phyloP scores from a whole-genome alignment of 768 basidiomycete species.

The Lentinula detonsa region DNA sequence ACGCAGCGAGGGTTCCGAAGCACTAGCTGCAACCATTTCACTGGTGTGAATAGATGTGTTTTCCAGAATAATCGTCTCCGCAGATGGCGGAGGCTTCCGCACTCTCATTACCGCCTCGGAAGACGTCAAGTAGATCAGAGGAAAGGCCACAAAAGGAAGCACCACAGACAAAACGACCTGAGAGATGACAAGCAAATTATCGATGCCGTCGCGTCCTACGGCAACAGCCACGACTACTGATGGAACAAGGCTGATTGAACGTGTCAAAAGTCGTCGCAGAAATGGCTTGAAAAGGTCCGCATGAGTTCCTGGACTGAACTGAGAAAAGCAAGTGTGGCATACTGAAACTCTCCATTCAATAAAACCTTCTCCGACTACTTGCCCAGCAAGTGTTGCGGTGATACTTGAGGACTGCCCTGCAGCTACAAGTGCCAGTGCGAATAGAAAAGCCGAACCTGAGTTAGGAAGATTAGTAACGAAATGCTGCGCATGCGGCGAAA shows the following conservation, averaged over 20 bases:
- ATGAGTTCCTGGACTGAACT: background rate
- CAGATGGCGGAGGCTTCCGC: slow-evolving; percentile 23
- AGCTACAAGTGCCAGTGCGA: slow-evolving; percentile 70
- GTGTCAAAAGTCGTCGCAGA: slow-evolving; percentile 64
- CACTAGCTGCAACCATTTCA: background rate
- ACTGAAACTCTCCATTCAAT: slow-evolving; percentile 67
- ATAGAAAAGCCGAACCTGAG: slow-evolving; percentile 59
- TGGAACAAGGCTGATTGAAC: slow-evolving; percentile 65
- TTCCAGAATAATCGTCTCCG: background rate
- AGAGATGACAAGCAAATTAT: slow-evolving; percentile 65
- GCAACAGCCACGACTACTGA: slow-evolving; percentile 61
- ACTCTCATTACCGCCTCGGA: slow-evolving; percentile 58
- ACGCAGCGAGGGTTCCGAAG: background rate
- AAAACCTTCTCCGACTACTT: slow-evolving; percentile 77
- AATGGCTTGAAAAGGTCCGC: slow-evolving; percentile 32
- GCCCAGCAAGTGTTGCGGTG: slow-evolving; percentile 74
- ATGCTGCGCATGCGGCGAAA: background rate
- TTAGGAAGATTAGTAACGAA: background rate
- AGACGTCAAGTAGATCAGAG: slow-evolving; percentile 64
- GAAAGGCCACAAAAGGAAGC: slow-evolving; percentile 70
- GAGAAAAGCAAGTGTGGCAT: slow-evolving; percentile 7
- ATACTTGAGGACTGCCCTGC: slow-evolving; percentile 76
- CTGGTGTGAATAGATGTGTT: background rate
- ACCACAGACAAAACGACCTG: slow-evolving; percentile 73
- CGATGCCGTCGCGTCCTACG: slow-evolving; percentile 59